These are phyloP conservation scores for Melaleuca quinquenervia DNA, from an alignment of 345 rosid species.

Conservation along the genomic window DNA sequence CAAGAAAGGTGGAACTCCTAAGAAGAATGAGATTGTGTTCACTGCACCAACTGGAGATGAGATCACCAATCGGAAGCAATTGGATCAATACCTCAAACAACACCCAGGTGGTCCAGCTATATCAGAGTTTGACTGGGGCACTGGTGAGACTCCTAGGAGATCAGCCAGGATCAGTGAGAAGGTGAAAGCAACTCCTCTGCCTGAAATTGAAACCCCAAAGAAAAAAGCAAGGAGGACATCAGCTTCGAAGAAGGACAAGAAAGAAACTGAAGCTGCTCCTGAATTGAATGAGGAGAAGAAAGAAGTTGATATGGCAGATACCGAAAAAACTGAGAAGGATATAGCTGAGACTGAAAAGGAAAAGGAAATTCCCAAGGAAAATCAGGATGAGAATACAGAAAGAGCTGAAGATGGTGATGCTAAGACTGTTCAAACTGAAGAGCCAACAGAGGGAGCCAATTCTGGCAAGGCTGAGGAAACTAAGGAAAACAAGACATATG, in stretches of 20 bases:
- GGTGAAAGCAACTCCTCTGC: constrained; percentile 21
- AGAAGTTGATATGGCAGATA: constrained; percentile 24
- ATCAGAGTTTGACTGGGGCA: constrained; percentile 57
- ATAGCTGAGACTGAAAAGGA: constrained; percentile 13
- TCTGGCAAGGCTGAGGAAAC: constrained; percentile 5
- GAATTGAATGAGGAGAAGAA: constrained; percentile 21
- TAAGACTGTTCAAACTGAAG: not conserved
- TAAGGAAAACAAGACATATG: constrained; percentile 5
- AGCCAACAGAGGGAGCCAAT: not conserved
- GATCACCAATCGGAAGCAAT: constrained; percentile 32
- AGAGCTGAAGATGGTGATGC: not conserved
- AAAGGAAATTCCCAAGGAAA: constrained; percentile 12
- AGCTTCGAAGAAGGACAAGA: constrained; percentile 35
- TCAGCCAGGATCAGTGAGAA: constrained; percentile 61
- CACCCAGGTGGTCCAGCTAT: constrained; percentile 44
- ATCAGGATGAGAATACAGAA: constrained; percentile 6
- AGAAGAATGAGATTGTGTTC: constrained; percentile 53
- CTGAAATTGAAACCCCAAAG: constrained; percentile 40
- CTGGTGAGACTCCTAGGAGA: constrained; percentile 63
- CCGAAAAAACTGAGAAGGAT: constrained; percentile 15
- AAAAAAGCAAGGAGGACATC: constrained; percentile 35
- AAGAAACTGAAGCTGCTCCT: constrained; percentile 25
- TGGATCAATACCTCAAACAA: constrained; percentile 59
- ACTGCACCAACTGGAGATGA: constrained; percentile 65
- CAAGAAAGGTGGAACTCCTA: constrained; percentile 37